A percentile compares a stretch with the other conserved stretches of the same genome.
phyloP scores from a whole-genome alignment of 2,329 filamentous ascomycete genomes.

The Lachnellula suecica region DNA sequence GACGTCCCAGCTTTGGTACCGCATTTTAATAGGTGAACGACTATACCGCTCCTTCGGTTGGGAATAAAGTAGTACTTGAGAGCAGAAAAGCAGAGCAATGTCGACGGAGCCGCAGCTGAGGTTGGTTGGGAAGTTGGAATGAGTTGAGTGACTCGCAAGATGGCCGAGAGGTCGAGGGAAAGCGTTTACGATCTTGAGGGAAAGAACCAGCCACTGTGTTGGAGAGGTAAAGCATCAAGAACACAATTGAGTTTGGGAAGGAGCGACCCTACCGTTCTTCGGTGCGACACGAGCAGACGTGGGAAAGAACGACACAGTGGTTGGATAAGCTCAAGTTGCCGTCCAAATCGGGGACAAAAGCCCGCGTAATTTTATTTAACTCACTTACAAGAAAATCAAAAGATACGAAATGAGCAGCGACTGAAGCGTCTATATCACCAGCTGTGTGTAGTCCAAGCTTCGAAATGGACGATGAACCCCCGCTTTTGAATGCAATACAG shows the following conservation, averaged over 20 bases:
- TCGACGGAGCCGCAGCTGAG: too few species aligned
- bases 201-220: background rate
- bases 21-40: slow-evolving; percentile 51
- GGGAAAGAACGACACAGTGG: too few species aligned
- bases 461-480: too few species aligned
- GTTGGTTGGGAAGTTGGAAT: background rate
- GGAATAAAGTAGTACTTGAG: background rate
- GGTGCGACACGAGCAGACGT: too few species aligned
- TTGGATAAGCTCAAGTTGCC: too few species aligned
- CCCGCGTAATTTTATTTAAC: too few species aligned
- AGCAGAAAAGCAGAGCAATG: background rate
- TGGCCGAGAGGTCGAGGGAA: background rate
- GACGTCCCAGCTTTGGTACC: slow-evolving; percentile 84
- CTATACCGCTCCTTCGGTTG: background rate
- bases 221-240: background rate
- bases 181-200: background rate
- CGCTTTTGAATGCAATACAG: too few species aligned
- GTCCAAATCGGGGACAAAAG: too few species aligned
- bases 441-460: too few species aligned
- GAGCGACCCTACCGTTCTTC: background rate
- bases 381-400: too few species aligned
- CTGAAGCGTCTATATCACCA: too few species aligned
- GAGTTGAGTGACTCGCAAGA: background rate
- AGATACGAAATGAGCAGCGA: too few species aligned
- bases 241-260: background rate